Conservation (phyloP, 306 rosid species). For the Benincasa hispida region DNA sequence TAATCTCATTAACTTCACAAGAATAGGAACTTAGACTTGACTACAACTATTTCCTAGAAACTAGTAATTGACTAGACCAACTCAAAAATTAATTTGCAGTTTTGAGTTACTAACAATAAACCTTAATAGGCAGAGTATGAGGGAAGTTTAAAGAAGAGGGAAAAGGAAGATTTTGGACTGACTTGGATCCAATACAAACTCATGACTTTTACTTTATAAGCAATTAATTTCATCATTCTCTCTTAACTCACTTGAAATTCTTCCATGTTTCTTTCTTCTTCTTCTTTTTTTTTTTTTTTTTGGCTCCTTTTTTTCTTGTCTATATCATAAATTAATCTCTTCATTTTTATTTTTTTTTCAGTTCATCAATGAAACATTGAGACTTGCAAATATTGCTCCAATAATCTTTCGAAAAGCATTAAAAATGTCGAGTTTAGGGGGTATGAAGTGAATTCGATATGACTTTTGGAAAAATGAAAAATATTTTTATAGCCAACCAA, state of each 20-base stretch:
- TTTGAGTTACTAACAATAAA: too few species aligned
- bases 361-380: conserved; percentile 88
- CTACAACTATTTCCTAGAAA: too few species aligned
- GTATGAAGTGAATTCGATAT: conserved; percentile 20
- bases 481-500: not conserved
- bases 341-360: conserved; percentile 10
- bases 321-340: too few species aligned
- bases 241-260: too few species aligned
- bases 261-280: not conserved
- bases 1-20: too few species aligned
- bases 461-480: not conserved
- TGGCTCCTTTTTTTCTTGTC: not conserved
- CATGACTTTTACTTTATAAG: conserved; percentile 87
- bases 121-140: conserved; percentile 69
- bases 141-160: conserved; percentile 49
- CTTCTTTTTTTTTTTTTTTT: too few species aligned
- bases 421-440: conserved; percentile 53
- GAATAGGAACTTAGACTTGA: too few species aligned
- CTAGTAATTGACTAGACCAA: too few species aligned
- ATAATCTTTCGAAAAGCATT: conserved; percentile 76
- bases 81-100: too few species aligned
- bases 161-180: conserved; percentile 48
- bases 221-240: not conserved
- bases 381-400: conserved; percentile 90
- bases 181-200: conserved; percentile 95